Evolutionary conservation across 208 protist genomes (phyloP).

Genomic region (Vickermania ingenoplastis): DNA sequence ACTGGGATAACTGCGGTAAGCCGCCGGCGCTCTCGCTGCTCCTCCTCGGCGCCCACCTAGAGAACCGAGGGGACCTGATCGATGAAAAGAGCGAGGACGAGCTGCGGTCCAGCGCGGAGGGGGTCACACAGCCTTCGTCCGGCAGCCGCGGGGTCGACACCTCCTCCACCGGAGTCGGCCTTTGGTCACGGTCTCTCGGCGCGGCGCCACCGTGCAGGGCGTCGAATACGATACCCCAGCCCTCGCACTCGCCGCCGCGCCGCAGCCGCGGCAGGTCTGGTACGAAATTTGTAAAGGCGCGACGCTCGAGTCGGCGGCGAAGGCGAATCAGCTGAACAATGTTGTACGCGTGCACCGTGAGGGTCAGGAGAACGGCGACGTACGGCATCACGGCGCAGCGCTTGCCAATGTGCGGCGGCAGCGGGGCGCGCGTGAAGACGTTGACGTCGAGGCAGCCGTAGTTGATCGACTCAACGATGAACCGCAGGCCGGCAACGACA

Average conservation of each 20-base stretch:
- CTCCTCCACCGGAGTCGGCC: too few species aligned
- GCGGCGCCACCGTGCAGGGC: neutral
- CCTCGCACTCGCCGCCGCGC: neutral
- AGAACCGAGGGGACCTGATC: neutral
- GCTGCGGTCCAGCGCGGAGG: neutral
- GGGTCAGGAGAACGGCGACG: neutral
- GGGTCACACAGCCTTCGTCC: neutral
- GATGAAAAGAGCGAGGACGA: neutral
- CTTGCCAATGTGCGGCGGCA: neutral
- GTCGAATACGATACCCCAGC: neutral
- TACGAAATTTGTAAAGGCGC: constrained; percentile 2
- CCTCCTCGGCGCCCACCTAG: too few species aligned
- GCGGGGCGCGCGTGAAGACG: neutral
- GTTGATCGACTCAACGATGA: constrained; percentile 13
- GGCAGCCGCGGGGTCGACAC: neutral
- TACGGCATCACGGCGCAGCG: constrained; percentile 9
- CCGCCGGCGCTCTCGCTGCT: too few species aligned
- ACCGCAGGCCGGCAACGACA: constrained; percentile 19
- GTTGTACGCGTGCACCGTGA: constrained; percentile 9
- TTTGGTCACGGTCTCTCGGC: neutral
- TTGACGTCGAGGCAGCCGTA: neutral
- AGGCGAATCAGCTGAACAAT: constrained; percentile 7
- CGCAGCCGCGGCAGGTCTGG: constrained; percentile 1
- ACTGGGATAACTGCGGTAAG: neutral
- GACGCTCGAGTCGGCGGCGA: neutral